phyloP scores from a whole-genome alignment of 768 basidiomycete genomes.

The Rhodotorula taiwanensis region DNA sequence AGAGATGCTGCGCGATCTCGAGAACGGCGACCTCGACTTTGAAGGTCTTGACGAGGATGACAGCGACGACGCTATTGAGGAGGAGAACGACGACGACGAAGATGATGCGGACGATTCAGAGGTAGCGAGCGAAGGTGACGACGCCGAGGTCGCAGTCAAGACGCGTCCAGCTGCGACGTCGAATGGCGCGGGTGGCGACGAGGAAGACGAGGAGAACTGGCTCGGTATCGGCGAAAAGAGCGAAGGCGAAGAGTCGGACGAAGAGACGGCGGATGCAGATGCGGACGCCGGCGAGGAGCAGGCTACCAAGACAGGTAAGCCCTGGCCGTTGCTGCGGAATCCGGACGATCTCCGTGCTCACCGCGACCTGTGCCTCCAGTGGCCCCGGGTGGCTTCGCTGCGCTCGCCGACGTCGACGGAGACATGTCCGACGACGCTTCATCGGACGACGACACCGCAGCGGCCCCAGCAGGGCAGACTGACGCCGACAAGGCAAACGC shows the following conservation, averaged over 20 bases:
- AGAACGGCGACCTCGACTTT: slow-evolving; percentile 11
- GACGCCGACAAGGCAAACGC: slow-evolving; percentile 37
- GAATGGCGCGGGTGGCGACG: slow-evolving; percentile 12
- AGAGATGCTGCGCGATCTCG: slow-evolving; percentile 25
- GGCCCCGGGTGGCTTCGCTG: slow-evolving; percentile 41
- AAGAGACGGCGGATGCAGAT: too few relatives aligned
- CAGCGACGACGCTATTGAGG: slow-evolving; percentile 19
- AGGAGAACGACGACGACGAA: slow-evolving; percentile 31
- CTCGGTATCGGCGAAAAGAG: slow-evolving; percentile 24
- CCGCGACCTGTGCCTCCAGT: slow-evolving; percentile 18
- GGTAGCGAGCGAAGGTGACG: background rate
- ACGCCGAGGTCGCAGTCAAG: slow-evolving; percentile 28
- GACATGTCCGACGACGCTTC: slow-evolving; percentile 45
- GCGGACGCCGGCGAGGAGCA: slow-evolving; percentile 38
- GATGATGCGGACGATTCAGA: slow-evolving; percentile 41
- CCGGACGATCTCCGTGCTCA: slow-evolving; percentile 27
- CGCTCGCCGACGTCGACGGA: slow-evolving; percentile 47
- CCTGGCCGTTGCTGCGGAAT: too few relatives aligned
- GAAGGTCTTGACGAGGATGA: slow-evolving; percentile 39
- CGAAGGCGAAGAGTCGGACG: slow-evolving; percentile 24
- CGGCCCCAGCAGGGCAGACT: slow-evolving; percentile 43
- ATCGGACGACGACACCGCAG: slow-evolving; percentile 38
- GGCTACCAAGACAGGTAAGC: slow-evolving; percentile 43
- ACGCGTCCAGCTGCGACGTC: slow-evolving; percentile 10
- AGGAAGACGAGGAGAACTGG: slow-evolving; percentile 34